Evolutionary conservation across 2,329 filamentous ascomycete species (phyloP).

Genomic region (Gliomastix tumulicola): DNA sequence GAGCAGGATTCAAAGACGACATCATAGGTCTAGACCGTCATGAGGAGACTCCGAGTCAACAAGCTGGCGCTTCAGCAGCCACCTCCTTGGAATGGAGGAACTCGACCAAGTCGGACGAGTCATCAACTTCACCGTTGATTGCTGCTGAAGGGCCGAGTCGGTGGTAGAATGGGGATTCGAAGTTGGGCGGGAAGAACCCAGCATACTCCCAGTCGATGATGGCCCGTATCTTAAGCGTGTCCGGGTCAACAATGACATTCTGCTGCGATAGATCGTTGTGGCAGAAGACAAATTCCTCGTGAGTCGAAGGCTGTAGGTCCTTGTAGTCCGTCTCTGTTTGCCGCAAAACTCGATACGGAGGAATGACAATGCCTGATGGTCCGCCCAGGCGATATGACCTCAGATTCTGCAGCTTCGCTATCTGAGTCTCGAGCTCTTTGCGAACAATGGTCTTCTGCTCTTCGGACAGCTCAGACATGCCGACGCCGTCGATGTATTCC

Average conservation of each 20-base stretch:
- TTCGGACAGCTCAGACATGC: conserved; percentile 15
- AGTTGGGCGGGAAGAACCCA: conserved; percentile 23
- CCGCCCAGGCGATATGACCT: conserved; percentile 17
- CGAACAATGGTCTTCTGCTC: conserved; percentile 14
- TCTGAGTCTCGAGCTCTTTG: conserved; percentile 16
- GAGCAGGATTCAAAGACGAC: too few relatives aligned
- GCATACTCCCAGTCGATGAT: conserved; percentile 32
- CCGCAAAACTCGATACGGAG: conserved; percentile 16
- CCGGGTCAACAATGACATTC: conserved; percentile 13
- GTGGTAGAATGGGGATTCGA: conserved; percentile 11
- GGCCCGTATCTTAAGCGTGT: conserved; percentile 20
- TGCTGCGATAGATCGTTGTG: conserved; percentile 13
- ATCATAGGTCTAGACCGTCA: too few relatives aligned
- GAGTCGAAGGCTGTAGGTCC: conserved; percentile 9
- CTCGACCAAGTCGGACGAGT: too few relatives aligned
- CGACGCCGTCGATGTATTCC: conserved; percentile 18
- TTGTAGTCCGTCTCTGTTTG: conserved; percentile 13
- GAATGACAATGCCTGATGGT: conserved; percentile 20
- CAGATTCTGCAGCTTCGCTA: conserved; percentile 14
- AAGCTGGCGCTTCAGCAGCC: too few relatives aligned
- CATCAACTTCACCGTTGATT: conserved; percentile 8
- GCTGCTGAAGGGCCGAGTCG: conserved; percentile 11
- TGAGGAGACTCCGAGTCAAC: too few relatives aligned
- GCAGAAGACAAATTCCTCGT: conserved; percentile 13
- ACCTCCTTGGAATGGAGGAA: too few relatives aligned